These are phyloP conservation scores for Boletus smithii DNA, from an alignment of 1,284 basidiomycete species.

Conservation along the genomic window DNA sequence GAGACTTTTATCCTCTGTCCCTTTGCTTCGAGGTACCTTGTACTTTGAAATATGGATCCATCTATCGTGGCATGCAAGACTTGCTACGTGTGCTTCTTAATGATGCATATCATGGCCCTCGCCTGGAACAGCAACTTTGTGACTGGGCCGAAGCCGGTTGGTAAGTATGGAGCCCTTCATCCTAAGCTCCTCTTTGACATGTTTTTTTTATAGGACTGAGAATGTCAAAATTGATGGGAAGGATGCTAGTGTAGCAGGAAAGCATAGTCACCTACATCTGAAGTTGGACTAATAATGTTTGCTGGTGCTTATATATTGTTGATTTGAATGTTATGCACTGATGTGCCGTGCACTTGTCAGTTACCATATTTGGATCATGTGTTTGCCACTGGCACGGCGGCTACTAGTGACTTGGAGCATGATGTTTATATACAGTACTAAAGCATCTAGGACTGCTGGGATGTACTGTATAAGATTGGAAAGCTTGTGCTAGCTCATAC, in stretches of 20 bases:
- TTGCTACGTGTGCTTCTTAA: not conserved
- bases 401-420: too few species aligned
- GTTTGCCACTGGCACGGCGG: too few species aligned
- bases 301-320: too few species aligned
- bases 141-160: not conserved
- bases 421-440: too few species aligned
- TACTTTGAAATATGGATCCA: not conserved
- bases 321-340: too few species aligned
- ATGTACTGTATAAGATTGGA: too few species aligned
- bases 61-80: not conserved
- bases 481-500: too few species aligned
- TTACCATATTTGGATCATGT: too few species aligned
- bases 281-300: not conserved
- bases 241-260: not conserved
- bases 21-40: too few species aligned
- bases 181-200: not conserved
- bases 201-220: not conserved
- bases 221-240: not conserved
- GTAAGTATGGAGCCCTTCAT: not conserved
- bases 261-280: not conserved
- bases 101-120: not conserved
- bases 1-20: too few species aligned
- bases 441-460: too few species aligned
- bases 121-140: not conserved
- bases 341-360: too few species aligned